Percentiles rank a stretch among this genome's conserved stretches.
These are phyloP conservation scores for Dryas alaskensis DNA, from an alignment of 306 rosid genomes.

Conservation along the genomic window DNA sequence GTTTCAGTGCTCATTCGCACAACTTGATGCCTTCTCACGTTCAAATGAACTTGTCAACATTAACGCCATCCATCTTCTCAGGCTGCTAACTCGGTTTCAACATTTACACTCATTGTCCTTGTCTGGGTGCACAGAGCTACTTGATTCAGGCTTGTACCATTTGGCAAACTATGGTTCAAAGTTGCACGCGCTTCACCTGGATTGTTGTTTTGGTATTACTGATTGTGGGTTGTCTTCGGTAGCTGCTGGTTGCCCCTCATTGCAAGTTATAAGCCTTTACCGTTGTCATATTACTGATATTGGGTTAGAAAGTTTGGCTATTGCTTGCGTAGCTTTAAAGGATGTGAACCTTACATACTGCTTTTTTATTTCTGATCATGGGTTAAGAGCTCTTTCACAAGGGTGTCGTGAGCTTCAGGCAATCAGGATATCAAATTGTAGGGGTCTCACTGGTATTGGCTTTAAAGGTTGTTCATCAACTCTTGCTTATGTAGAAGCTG, in stretches of 20 bases:
- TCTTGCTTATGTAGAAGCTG: conserved; percentile 50
- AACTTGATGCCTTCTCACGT: conserved; percentile 30
- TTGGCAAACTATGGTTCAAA: conserved; percentile 46
- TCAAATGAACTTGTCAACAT: conserved; percentile 23
- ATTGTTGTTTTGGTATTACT: conserved; percentile 52
- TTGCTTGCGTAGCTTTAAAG: conserved; percentile 43
- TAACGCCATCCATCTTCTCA: conserved; percentile 35
- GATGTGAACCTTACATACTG: conserved; percentile 49
- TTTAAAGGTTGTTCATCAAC: conserved; percentile 55
- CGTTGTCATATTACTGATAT: conserved; percentile 47
- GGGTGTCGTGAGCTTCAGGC: conserved; percentile 44
- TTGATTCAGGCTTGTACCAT: conserved; percentile 46
- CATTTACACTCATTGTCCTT: conserved; percentile 50
- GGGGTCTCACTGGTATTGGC: conserved; percentile 39
- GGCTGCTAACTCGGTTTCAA: conserved; percentile 57
- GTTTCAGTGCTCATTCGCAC: conserved; percentile 44
- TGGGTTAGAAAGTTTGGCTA: conserved; percentile 45
- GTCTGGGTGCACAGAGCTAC: conserved; percentile 51
- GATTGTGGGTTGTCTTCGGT: conserved; percentile 48
- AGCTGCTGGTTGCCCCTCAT: conserved; percentile 44
- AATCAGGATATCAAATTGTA: conserved; percentile 47
- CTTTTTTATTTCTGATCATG: conserved; percentile 46
- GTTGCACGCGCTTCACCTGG: conserved; percentile 46
- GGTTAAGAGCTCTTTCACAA: conserved; percentile 42
- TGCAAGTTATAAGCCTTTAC: conserved; percentile 48